These are phyloP conservation scores for Stachybotrys echinatus DNA, from an alignment of 2,329 filamentous ascomycete genomes.

Conservation along the genomic window DNA sequence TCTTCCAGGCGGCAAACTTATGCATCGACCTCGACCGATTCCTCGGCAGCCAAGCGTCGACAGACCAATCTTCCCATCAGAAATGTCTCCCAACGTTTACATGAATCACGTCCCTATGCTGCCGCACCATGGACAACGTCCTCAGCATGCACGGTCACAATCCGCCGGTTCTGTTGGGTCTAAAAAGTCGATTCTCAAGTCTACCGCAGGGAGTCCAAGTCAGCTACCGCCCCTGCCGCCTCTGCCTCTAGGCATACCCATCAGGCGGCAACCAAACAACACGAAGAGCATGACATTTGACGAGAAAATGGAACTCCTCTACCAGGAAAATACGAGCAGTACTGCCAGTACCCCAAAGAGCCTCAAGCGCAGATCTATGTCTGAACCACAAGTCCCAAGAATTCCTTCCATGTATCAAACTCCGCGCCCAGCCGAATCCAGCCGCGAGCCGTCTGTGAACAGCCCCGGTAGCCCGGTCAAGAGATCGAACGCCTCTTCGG, in stretches of 20 bases:
- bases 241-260: slow-evolving; percentile 32
- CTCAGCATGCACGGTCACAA: too few relatives aligned
- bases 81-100: slow-evolving; percentile 25
- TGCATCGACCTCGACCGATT: slow-evolving; percentile 52
- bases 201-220: slow-evolving; percentile 39
- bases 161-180: slow-evolving; percentile 41
- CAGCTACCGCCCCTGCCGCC: slow-evolving; percentile 47
- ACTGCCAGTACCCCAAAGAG: background rate
- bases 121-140: slow-evolving; percentile 36
- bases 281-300: slow-evolving; percentile 55
- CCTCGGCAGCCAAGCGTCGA: slow-evolving; percentile 42
- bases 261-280: slow-evolving; percentile 42
- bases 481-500: background rate
- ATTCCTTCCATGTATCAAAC: background rate
- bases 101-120: slow-evolving; percentile 11
- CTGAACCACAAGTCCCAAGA: background rate
- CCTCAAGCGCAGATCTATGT: background rate
- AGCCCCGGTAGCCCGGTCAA: background rate
- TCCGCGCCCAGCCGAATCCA: background rate
- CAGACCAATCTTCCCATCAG: slow-evolving; percentile 40
- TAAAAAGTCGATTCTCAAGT: slow-evolving; percentile 40
- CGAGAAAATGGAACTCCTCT: slow-evolving; percentile 51
- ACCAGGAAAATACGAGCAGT: slow-evolving; percentile 26
- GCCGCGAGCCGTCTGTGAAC: background rate
- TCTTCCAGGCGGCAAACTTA: slow-evolving; percentile 19